Base-by-base conservation (phyloP, 371 early-diverging fungal species). In the Mucor velutinosus region DNA sequence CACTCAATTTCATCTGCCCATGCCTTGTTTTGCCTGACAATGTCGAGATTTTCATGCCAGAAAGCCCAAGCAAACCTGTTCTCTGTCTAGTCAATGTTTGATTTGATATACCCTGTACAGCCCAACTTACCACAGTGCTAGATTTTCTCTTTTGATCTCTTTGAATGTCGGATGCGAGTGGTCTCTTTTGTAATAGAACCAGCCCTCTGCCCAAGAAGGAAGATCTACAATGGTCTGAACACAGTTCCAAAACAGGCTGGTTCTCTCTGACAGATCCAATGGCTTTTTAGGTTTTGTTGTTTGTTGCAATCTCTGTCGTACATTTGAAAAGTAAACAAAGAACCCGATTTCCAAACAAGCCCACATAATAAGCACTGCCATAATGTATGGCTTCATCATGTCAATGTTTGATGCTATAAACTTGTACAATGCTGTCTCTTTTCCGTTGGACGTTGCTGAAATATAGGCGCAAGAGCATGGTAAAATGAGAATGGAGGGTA, bases 51-150 rank as follows among this genome's bases (percentile, higher is more conserved):
- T 2, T 81, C 77, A 51, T 79, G 76, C 86, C 85, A 87, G 66
- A 83, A 83, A 23, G 86, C 81, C 85, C 87, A 86, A 33, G 87
- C 81, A 65, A 86, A 63, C 86, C 87, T 84, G 64, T 37, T 21
- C 2, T 45, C 21, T 19, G n/a, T 19, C 11, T 21, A 5, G 27
- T 27, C 23, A 53, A 15, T 12, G 4, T 25, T 3, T 15, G 27
- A 45, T 45, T 5, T 43, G 4, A n/a, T 43, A 3, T 5, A 5
- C 17, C 3, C n/a, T 23, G 30, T 5, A 30, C 30, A 30, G 30
- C 30, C 2, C n/a, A 5, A 33, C 57, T 67, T 76, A 87, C 87
- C 86, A 87, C 10, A 72, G 64, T 19, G 80, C 78, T 55, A 87
- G 62, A 64, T 86, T 87, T 10, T 82, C 79, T 58, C 79, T 66